Base-by-base conservation (phyloP, 495 filamentous ascomycete species). In the Cercophora samala region DNA sequence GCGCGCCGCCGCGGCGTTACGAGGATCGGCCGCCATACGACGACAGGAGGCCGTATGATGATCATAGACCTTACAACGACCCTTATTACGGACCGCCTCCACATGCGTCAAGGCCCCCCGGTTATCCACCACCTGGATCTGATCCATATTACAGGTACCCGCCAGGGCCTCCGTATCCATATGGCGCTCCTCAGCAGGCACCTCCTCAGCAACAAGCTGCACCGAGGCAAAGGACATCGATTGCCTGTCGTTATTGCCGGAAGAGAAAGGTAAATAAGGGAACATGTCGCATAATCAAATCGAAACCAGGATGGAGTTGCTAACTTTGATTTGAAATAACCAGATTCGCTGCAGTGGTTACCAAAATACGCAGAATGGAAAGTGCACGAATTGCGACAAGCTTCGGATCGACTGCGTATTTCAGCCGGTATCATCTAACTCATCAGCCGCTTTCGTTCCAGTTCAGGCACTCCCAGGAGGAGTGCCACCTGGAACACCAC, bases 311-410 rank as follows among this genome's bases (percentile, higher is more conserved):
- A 22, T 2, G 15, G 32, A 59, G 26, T 29, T 54, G 37, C 71
- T 74, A 67, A 74, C 60, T 22, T 29, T 42, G 9, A 19, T 46
- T 46, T 46, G 1, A 46, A 46, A 18, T 58, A 21, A n/a, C 21
- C 13, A 84, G 82, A 84, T 84, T 68, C 81, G 82, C 21, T 84
- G 82, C 75, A 84, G 82, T 58, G 82, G 82, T n/a, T 82, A 83
- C 63, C 77, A 80, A 19, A 81, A 81, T 21, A 81, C 81, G 0
- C 77, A 76, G 0, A 81, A 81, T 15, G 82, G 82, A 5, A 83
- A 83, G 65, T 84, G 82, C 63, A 78, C 78, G 8, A 84, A 84
- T 60, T 84, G 82, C 63, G 78, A 79, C 62, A 83, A 82, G 68
- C 77, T 83, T 76, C 77, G 78, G 51, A 81, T 82, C 59, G 82